Percentiles rank a stretch among this genome's conserved stretches.
phyloP scores from a whole-genome alignment of 352 stramenopile species.

The Phytophthora vignae region DNA sequence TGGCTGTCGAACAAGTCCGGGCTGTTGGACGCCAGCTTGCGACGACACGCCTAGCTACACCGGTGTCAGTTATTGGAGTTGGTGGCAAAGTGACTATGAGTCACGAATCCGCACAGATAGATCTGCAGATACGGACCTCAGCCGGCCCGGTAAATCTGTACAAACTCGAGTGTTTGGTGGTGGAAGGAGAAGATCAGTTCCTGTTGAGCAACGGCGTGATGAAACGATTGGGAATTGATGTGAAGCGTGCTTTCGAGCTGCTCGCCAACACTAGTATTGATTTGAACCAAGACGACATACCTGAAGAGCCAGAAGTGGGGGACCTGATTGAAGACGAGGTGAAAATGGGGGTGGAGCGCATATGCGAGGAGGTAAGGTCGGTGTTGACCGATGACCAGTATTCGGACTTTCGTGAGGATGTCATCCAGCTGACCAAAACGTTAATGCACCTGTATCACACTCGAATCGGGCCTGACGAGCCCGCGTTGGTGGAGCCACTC shows the following conservation, averaged over 20 bases:
- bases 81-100: no score
- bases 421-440: slow-evolving; percentile 4
- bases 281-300: slow-evolving; percentile 8
- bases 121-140: neutral
- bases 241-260: slow-evolving; percentile 20
- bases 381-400: no score
- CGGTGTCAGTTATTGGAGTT: no score
- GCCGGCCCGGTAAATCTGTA: no score
- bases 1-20: no score
- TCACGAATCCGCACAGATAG: no score
- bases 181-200: no score
- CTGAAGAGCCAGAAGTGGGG: slow-evolving; percentile 15
- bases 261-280: slow-evolving; percentile 21
- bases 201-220: no score
- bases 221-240: slow-evolving; percentile 14
- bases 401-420: neutral
- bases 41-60: no score
- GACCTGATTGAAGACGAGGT: slow-evolving; percentile 1
- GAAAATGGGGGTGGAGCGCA: slow-evolving; percentile 3
- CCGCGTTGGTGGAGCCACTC: slow-evolving; percentile 6
- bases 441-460: slow-evolving; percentile 1
- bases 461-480: neutral
- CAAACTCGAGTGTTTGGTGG: no score
- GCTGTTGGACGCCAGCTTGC: no score
- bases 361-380: slow-evolving; percentile 1